phyloP scores from a whole-genome alignment of 441 rosid genomes.

The Erysimum cheiri region DNA sequence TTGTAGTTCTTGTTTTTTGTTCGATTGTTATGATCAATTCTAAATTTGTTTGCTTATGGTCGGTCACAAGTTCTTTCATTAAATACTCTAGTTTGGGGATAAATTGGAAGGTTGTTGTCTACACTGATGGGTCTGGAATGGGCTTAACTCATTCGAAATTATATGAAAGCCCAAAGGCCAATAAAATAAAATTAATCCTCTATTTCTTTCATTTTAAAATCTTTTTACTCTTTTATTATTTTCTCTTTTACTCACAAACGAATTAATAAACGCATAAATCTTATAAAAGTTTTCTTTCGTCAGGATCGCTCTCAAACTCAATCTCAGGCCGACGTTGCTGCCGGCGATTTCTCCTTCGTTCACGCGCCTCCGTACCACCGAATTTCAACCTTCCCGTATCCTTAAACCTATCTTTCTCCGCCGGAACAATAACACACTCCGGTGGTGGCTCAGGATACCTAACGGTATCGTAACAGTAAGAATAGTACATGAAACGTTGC shows the following conservation, averaged over 20 bases:
- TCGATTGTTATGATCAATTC: not conserved
- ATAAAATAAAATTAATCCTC: not conserved
- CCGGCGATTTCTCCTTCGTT: constrained; percentile 34
- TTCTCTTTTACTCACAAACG: constrained; percentile 23
- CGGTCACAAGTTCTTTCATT: too few relatives aligned
- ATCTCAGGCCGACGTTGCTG: constrained; percentile 23
- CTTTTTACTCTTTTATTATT: not conserved
- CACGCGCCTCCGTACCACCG: constrained; percentile 55
- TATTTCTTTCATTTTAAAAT: not conserved
- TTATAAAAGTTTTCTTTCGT: constrained; percentile 37
- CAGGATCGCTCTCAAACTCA: constrained; percentile 45
- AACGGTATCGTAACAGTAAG: constrained; percentile 74
- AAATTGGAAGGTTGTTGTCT: too few relatives aligned
- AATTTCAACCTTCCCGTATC: constrained; percentile 76
- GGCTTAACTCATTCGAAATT: not conserved
- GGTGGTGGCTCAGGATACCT: constrained; percentile 66
- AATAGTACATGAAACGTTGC: constrained; percentile 75
- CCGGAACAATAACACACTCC: constrained; percentile 63
- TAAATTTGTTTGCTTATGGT: too few relatives aligned
- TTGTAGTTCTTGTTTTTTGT: not conserved
- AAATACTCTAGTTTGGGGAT: too few relatives aligned
- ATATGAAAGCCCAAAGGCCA: not conserved
- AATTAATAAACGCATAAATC: not conserved
- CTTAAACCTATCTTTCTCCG: constrained; percentile 58
- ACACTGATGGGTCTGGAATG: not conserved